Base-by-base conservation (phyloP, 352 stramenopile species). In the Aphanomyces invadans region DNA sequence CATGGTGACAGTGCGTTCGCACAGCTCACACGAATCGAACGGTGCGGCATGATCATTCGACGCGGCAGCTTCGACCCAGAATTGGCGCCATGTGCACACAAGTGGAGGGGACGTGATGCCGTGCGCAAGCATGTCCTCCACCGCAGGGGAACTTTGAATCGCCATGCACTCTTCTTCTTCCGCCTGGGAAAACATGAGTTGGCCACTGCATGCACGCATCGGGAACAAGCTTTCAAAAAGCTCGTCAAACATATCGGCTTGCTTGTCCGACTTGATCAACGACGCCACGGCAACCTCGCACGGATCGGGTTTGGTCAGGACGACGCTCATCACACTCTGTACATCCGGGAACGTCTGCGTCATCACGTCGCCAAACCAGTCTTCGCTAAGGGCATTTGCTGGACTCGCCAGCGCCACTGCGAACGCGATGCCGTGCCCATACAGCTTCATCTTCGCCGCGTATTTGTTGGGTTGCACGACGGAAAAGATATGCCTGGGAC, bases 1-100 rank as follows among this genome's bases (percentile, higher is more conserved):
- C 60, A 67, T 45, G 12, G 26, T 19, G 4, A 51, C 48, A 21
- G 60, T 59, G 32, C 60, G 60, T 48, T 67, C 38, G 60, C 60
- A 67, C 21, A 67, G 32, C 32, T 67, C 60, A 25, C 60, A 67
- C 60, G 60, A 67, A 25, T 67, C 44, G n/a, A 57, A 45, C 10
- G 19, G 26, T 12, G 28, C 49, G 4, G 42, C 25, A 2, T 36
- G 3, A 2, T 28, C 19, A 19, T n/a, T n/a, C n/a, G n/a, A n/a
- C n/a, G n/a, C n/a, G n/a, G 55, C 54, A 31, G 60, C 45, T 57
- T 67, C 38, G 7, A 51, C 36, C 60, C 60, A 67, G 32, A 67
- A 67, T 28, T 44, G 38, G 49, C 60, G 60, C 60, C 60, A 67
- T 33, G 15, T 44, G 36, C 60, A 67, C 60, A 67, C 60, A 59